These are phyloP conservation scores for Solanum chiquidenum DNA, from an alignment of 257 asterid genomes.

Conservation along the genomic window DNA sequence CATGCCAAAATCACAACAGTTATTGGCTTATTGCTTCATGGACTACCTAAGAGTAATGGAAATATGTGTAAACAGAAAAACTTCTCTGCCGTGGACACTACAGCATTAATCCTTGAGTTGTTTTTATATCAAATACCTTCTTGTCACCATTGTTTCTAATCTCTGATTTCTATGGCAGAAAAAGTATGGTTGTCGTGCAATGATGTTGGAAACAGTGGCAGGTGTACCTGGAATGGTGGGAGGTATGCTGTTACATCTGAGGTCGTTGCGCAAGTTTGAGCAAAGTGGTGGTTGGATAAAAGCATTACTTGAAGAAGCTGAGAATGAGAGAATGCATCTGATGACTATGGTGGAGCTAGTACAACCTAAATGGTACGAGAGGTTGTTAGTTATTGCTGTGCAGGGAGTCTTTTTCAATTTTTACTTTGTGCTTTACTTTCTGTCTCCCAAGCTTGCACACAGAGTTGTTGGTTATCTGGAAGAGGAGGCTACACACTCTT, in stretches of 20 bases:
- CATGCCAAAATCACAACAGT: background rate
- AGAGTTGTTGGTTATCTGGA: constrained; percentile 90
- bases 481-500: constrained; percentile 91
- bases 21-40: background rate
- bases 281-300: constrained; percentile 97
- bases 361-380: constrained; percentile 84
- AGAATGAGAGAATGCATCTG: constrained; percentile 93
- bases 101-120: background rate
- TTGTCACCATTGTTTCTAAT: background rate
- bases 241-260: constrained; percentile 76
- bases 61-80: background rate
- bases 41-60: background rate
- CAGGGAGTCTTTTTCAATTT: constrained; percentile 90
- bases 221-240: constrained; percentile 98
- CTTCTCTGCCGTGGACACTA: too few relatives aligned
- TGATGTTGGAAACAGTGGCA: constrained; percentile 98
- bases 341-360: constrained; percentile 97
- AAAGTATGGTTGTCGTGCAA: constrained; percentile 85
- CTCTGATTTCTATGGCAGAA: constrained; percentile 34
- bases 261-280: constrained; percentile 74
- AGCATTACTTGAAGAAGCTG: constrained; percentile 94
- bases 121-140: background rate
- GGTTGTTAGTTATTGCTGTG: constrained; percentile 65
- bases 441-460: constrained; percentile 81
- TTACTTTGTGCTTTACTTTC: constrained; percentile 56